Base-by-base conservation (phyloP, 2,329 filamentous ascomycete genomes). In the Fusarium tuaranense region DNA sequence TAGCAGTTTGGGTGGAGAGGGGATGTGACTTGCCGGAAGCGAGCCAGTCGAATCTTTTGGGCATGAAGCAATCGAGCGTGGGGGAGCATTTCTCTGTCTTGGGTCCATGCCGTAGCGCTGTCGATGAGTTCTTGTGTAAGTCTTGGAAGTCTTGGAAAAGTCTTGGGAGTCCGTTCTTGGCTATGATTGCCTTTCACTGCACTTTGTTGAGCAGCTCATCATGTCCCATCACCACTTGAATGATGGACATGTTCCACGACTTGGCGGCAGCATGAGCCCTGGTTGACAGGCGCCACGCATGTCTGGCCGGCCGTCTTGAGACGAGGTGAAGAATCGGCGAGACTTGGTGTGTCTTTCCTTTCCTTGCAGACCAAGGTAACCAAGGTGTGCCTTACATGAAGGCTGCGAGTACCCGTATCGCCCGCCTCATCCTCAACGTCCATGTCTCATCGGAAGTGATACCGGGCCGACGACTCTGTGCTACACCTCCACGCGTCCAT, bases 41-140 rank as follows among this genome's bases (percentile, higher is more conserved):
- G 72, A 70, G 63, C 73, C 63, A 71, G 65, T 77, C 25, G 60
- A n/a, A 67, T 57, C 53, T 44, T 65, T 22, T 48, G 62, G 46
- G 60, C 10, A 69, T 68, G 68, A 69, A 70, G 60, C 55, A 70
- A 66, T 60, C 36, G 69, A 32, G 53, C 59, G 62, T 67, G 69
- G 71, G 70, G 75, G 73, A 63, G 27, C 44, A 60, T 38, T 57
- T 62, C 41, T 20, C 20, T 58, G 25, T 58, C 39, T 59, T 44
- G 58, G 27, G 51, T 34, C n/a, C 46, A 38, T 59, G 57, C 25
- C 57, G 57, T 39, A 41, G 57, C 57, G 57, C 34, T 22, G 36
- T 64, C 41, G 44, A 67, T 48, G 60, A 48, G 41, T 55, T 64
- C 48, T 64, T 57, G 46, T 64, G 48, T 44, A 55, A 51, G 39